These are phyloP conservation scores for Wickerhamiella infanticola DNA, from an alignment of 1,139 yeast species.

Conservation along the genomic window DNA sequence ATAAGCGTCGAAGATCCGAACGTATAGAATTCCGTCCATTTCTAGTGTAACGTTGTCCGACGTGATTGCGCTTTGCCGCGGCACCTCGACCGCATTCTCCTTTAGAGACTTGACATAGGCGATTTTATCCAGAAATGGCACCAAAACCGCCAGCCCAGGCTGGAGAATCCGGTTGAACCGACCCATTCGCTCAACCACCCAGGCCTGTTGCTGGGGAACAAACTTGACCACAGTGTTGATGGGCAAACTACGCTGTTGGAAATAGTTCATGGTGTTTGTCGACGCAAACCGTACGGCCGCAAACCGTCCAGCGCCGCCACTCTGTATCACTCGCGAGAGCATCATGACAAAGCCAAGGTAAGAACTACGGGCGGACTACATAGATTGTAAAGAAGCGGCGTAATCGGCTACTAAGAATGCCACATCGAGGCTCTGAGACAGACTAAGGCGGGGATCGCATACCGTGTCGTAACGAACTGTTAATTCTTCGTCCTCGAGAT, in stretches of 20 bases:
- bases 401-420: conserved; percentile 30
- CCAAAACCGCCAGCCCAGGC: conserved; percentile 62
- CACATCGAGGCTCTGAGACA: conserved; percentile 28
- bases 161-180: conserved; percentile 57
- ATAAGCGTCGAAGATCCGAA: conserved; percentile 65
- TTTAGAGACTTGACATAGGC: conserved; percentile 70
- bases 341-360: background rate
- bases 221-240: conserved; percentile 54
- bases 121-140: conserved; percentile 61
- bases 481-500: conserved; percentile 28
- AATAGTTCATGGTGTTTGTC: conserved; percentile 29
- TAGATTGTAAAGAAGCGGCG: background rate
- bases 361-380: background rate
- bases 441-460: conserved; percentile 30
- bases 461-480: conserved; percentile 29
- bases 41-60: conserved; percentile 75
- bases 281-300: background rate
- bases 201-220: conserved; percentile 84
- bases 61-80: conserved; percentile 72
- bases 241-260: conserved; percentile 54
- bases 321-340: background rate
- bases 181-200: conserved; percentile 89
- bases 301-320: background rate
- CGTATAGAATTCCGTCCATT: conserved; percentile 69
- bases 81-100: conserved; percentile 72